Evolutionary conservation across 345 rosid genomes (phyloP), one percentile per base, ranked within the genome.

Genomic region (Chamaenerion angustifolium): DNA sequence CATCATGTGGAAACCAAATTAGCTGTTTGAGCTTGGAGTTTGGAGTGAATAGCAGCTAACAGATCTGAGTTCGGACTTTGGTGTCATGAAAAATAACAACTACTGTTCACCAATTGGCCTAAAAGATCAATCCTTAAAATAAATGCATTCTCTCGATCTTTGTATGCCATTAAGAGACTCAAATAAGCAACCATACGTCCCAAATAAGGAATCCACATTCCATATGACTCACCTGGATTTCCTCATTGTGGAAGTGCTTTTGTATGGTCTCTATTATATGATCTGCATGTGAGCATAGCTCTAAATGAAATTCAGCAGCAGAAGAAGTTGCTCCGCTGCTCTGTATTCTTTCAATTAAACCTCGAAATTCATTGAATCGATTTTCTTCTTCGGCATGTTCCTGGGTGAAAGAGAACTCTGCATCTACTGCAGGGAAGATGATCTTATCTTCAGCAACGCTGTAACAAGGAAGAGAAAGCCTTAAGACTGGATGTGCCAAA

Each of bases 391-490:
- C 86, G 18, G 79, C 84, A 66, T 84, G 94, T 70, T 84, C 92
- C 65, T 76, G 75, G 31, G 59, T 63, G 63, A 84, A 88, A 49
- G 92, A 84, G 16, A 82, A 66, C 65, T 82, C 80, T 43, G 69
- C 82, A 64, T 76, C 90, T 59, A 88, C 76, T 14, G 94, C 92
- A 51, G 96, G 96, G 70, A 88, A 88, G 68, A 84, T 84, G 65
- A 88, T 78, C 56, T 79, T 76, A 62, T 81, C 96, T 71, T 88
- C 92, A n/a, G 92, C 96, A 67, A 88, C 66, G 61, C 96, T 88
- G 79, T 51, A 63, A 66, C 23, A 43, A 61, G 44, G 52, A 40
- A 43, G 58, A 11, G 16, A 42, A 8, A 18, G 6, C 42, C 16
- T 10, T 40, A 49, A 14, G 14, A 2, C 16, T 21, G 25, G 25